Percentiles rank a stretch among this genome's conserved stretches.
Conservation (phyloP, 805 yeast species). For the Wickerhamiella spandovensis region DNA sequence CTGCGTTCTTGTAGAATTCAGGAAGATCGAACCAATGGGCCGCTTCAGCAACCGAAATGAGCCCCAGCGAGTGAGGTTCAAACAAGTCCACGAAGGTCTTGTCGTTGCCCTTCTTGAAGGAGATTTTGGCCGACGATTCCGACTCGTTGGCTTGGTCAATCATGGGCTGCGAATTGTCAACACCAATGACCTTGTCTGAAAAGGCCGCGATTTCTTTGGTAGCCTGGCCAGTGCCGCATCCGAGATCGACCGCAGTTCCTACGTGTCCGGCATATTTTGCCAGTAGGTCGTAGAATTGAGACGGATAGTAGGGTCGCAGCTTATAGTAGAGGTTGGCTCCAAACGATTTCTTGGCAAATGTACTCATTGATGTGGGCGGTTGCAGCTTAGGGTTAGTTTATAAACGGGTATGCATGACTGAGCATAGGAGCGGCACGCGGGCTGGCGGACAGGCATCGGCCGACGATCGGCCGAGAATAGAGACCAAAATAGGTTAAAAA, state of each 20-base stretch:
- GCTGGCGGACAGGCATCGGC: no score
- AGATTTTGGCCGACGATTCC: constrained; percentile 2
- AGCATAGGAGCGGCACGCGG: no score
- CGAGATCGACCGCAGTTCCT: constrained; percentile 44
- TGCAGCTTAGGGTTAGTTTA: not conserved
- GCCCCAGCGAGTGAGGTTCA: constrained; percentile 33
- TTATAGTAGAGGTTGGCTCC: constrained; percentile 38
- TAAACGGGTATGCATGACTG: not conserved
- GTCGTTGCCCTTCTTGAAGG: constrained; percentile 13
- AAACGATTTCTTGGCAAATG: constrained; percentile 44
- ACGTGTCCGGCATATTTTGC: not conserved
- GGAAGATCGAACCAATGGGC: constrained; percentile 71
- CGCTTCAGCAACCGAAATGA: constrained; percentile 71
- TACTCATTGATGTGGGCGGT: constrained; percentile 35
- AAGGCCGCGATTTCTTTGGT: constrained; percentile 36
- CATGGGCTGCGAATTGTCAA: constrained; percentile 51
- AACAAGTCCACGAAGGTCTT: constrained; percentile 15
- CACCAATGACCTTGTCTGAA: constrained; percentile 43
- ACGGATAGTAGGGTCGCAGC: constrained; percentile 59
- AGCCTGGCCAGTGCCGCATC: constrained; percentile 74
- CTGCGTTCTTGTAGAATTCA: constrained; percentile 37
- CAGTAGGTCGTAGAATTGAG: constrained; percentile 29
- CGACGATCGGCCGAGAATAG: not conserved
- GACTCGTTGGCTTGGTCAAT: constrained; percentile 30
- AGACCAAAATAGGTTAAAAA: not conserved